phyloP scores from a whole-genome alignment of 2,329 filamentous ascomycete species.

The Colletotrichum magnum region DNA sequence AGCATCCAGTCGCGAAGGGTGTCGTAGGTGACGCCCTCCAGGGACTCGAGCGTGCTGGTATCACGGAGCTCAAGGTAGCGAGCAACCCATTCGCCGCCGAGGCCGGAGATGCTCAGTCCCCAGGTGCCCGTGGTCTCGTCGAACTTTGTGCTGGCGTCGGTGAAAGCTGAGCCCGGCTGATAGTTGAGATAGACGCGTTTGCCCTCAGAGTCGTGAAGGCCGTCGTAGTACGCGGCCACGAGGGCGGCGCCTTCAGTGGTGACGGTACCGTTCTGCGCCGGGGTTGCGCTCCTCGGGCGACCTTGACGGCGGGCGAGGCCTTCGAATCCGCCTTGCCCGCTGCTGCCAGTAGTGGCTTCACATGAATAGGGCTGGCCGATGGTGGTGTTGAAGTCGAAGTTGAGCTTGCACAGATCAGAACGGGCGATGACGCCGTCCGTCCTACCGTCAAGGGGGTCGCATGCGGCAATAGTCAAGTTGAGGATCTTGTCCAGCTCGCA shows the following conservation, averaged over 20 bases:
- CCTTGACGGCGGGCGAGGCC: constrained; percentile 23
- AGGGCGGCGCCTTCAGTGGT: constrained; percentile 15
- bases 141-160: constrained; percentile 51
- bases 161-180: constrained; percentile 49
- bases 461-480: constrained; percentile 67
- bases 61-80: constrained; percentile 54
- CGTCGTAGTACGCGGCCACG: constrained; percentile 46
- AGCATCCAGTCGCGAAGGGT: constrained; percentile 67
- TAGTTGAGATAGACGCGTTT: constrained; percentile 52
- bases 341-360: constrained; percentile 54
- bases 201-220: constrained; percentile 53
- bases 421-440: constrained; percentile 58
- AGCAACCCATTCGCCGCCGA: constrained; percentile 49
- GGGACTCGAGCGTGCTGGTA: constrained; percentile 52
- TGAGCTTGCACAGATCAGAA: constrained; percentile 35
- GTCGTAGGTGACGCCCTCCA: constrained; percentile 65
- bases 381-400: constrained; percentile 28
- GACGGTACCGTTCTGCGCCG: constrained; percentile 40
- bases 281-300: constrained; percentile 46
- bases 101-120: constrained; percentile 23
- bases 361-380: constrained; percentile 41
- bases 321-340: constrained; percentile 45
- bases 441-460: constrained; percentile 68
- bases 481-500: constrained; percentile 58
- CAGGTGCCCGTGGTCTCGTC: constrained; percentile 47